These are phyloP conservation scores for Closterium sp. DNA, from an alignment of 139 green algal species.

Conservation along the genomic window DNA sequence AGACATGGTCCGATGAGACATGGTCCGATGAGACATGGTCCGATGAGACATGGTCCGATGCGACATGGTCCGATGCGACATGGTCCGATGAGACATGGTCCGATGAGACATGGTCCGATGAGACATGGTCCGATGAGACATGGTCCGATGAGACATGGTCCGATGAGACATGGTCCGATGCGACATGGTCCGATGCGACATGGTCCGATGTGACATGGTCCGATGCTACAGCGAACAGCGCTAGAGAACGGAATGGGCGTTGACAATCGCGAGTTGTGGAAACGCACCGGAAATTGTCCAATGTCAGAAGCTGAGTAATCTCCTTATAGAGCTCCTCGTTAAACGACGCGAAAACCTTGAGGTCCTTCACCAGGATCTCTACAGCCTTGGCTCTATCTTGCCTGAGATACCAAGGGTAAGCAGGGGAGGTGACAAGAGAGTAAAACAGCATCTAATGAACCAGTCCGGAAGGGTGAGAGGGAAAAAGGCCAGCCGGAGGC, in stretches of 20 bases:
- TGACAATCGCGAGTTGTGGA: neutral
- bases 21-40: no score
- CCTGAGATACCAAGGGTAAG: slow-evolving; percentile 18
- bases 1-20: no score
- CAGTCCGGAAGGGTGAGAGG: neutral
- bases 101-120: no score
- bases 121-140: no score
- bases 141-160: no score
- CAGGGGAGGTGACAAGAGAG: neutral
- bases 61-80: no score
- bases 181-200: no score
- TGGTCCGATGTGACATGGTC: no score
- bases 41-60: no score
- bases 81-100: no score
- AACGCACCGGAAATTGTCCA: slow-evolving; percentile 54
- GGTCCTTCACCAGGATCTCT: slow-evolving; percentile 54
- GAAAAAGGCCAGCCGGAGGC: neutral
- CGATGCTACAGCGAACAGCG: neutral
- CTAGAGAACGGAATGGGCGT: neutral
- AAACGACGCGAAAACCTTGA: slow-evolving; percentile 51
- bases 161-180: no score
- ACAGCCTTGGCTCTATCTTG: slow-evolving; percentile 48
- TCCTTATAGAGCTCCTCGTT: slow-evolving; percentile 58
- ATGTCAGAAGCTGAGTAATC: slow-evolving; percentile 50
- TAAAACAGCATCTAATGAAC: neutral